Percentiles rank a stretch among this genome's conserved stretches.
These are phyloP conservation scores for Cryptococcus wingfieldii DNA, from an alignment of 1,284 basidiomycete species.

Conservation along the genomic window DNA sequence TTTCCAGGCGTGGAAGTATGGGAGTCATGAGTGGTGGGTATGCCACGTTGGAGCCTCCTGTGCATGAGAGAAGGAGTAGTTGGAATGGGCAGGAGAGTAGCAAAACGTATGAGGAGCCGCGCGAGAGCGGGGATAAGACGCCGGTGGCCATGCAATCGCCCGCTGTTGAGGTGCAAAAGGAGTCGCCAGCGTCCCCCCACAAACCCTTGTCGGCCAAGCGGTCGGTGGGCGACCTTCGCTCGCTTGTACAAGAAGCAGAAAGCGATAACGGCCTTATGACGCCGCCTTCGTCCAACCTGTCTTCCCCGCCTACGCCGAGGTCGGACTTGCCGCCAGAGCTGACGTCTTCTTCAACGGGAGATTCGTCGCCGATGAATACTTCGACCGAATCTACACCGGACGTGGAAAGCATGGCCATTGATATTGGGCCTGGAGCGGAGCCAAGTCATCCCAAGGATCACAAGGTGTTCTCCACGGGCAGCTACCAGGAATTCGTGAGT, in stretches of 20 bases:
- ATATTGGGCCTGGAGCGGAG: conserved; percentile 18
- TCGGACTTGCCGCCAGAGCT: conserved; percentile 11
- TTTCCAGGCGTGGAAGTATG: conserved; percentile 15
- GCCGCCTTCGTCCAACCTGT: conserved; percentile 43
- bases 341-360: conserved; percentile 38
- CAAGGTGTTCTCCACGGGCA: conserved; percentile 24
- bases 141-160: conserved; percentile 36
- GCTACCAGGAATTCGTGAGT: conserved; percentile 47
- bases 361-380: conserved; percentile 38
- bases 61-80: conserved; percentile 36
- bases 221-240: conserved; percentile 34
- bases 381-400: conserved; percentile 24
- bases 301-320: conserved; percentile 41
- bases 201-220: conserved; percentile 22
- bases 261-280: conserved; percentile 33
- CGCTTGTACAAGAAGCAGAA: conserved; percentile 12
- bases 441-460: conserved; percentile 21
- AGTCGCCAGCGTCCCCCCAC: conserved; percentile 4
- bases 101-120: conserved; percentile 2
- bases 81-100: conserved; percentile 32
- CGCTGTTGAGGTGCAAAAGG: neutral
- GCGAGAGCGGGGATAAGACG: conserved; percentile 25
- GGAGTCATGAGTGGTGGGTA: conserved; percentile 37
- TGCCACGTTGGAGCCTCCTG: conserved; percentile 20
- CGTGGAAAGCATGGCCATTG: conserved; percentile 19